Evolutionary conservation across 2,329 filamentous ascomycete genomes (phyloP).

Genomic region (Diaporthe destruens): DNA sequence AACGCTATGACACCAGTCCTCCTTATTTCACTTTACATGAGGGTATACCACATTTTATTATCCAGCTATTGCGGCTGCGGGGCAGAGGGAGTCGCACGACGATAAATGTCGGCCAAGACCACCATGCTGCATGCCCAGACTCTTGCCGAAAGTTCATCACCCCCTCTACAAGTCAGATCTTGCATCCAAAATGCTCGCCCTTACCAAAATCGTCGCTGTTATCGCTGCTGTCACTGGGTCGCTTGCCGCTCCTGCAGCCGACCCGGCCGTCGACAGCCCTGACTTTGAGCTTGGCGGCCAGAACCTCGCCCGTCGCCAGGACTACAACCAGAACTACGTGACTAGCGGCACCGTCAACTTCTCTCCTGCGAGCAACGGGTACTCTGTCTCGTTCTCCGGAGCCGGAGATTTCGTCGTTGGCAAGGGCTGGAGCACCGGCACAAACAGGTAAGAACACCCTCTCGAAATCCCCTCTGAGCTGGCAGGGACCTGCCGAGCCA

Average conservation of each 20-base stretch:
- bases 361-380: constrained; percentile 48
- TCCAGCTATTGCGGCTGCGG: constrained; percentile 19
- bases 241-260: constrained; percentile 45
- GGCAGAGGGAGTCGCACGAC: constrained; percentile 20
- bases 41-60: constrained; percentile 12
- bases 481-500: not conserved
- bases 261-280: constrained; percentile 43
- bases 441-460: constrained; percentile 55
- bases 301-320: constrained; percentile 48
- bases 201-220: constrained; percentile 45
- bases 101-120: constrained; percentile 30
- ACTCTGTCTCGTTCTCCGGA: constrained; percentile 58
- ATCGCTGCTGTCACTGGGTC: constrained; percentile 45
- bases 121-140: constrained; percentile 9
- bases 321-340: constrained; percentile 59
- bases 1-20: not conserved
- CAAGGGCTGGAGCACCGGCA: constrained; percentile 70
- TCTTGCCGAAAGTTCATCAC: constrained; percentile 15
- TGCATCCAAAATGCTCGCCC: constrained; percentile 44
- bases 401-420: constrained; percentile 68
- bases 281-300: constrained; percentile 47
- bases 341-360: constrained; percentile 53
- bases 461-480: not conserved
- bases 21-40: constrained; percentile 11
- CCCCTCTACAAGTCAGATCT: not conserved